These are phyloP conservation scores for Annulohypoxylon stygium DNA, from an alignment of 495 filamentous ascomycete genomes.

Conservation along the genomic window DNA sequence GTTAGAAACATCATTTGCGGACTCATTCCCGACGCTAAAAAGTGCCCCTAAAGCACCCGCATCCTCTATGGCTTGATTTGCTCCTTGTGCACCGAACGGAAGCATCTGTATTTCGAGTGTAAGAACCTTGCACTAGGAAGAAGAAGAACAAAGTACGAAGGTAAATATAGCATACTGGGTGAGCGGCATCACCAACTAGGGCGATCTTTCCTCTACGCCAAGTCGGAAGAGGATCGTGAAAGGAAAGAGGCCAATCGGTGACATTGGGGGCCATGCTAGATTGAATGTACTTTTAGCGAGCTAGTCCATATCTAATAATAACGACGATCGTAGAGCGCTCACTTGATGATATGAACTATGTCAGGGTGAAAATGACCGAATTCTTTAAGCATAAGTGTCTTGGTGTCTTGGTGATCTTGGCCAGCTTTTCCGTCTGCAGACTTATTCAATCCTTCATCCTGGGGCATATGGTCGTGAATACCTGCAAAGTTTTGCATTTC, in stretches of 20 bases:
- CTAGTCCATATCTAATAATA: background rate
- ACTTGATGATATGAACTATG: conserved; percentile 39
- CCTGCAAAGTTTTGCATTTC: conserved; percentile 59
- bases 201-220: conserved; percentile 55
- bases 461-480: conserved; percentile 50
- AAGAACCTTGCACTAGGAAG: background rate
- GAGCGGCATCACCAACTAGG: conserved; percentile 61
- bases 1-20: background rate
- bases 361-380: conserved; percentile 40
- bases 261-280: conserved; percentile 50
- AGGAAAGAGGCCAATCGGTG: conserved; percentile 58
- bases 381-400: conserved; percentile 32
- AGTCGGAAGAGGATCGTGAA: conserved; percentile 45
- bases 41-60: conserved; percentile 24
- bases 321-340: background rate
- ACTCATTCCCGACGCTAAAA: conserved; percentile 1
- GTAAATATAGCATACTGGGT: conserved; percentile 43
- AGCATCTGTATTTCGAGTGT: conserved; percentile 26
- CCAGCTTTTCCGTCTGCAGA: conserved; percentile 7
- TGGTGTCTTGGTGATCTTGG: conserved; percentile 23
- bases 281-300: conserved; percentile 11
- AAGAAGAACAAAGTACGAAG: background rate
- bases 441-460: conserved; percentile 8
- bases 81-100: conserved; percentile 32
- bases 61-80: conserved; percentile 33